Conservation (phyloP, 352 stramenopile species). For the Phytophthora quininea region DNA sequence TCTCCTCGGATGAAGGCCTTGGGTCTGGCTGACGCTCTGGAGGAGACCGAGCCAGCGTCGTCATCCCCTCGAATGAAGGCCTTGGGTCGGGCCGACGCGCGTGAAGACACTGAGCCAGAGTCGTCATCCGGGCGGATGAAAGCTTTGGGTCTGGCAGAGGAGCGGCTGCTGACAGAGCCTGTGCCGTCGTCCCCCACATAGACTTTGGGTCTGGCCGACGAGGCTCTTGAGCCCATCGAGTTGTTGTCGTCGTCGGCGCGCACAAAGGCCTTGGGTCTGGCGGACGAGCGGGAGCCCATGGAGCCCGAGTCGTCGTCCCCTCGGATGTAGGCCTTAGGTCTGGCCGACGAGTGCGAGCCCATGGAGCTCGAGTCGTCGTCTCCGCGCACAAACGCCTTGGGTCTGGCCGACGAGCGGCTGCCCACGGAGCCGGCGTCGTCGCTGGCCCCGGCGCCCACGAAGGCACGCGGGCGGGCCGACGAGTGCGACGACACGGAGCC, state of each 20-base stretch:
- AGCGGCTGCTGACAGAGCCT: constrained; percentile 10
- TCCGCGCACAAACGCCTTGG: constrained; percentile 26
- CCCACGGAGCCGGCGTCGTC: constrained; percentile 35
- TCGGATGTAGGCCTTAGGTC: constrained; percentile 26
- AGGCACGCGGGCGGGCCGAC: constrained; percentile 28
- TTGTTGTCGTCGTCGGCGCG: constrained; percentile 23
- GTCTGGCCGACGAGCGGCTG: constrained; percentile 22
- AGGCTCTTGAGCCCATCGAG: constrained; percentile 23
- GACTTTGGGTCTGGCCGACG: constrained; percentile 20
- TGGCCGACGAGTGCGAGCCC: constrained; percentile 26
- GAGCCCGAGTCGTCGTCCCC: constrained; percentile 37
- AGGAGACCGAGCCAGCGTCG: constrained; percentile 36
- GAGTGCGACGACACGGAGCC: constrained; percentile 26
- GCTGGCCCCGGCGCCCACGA: constrained; percentile 22
- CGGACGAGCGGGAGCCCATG: constrained; percentile 33
- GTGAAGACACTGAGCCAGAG: constrained; percentile 26
- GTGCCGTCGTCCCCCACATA: constrained; percentile 19
- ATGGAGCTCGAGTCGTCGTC: constrained; percentile 45
- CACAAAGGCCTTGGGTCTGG: constrained; percentile 25
- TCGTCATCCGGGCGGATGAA: constrained; percentile 44
- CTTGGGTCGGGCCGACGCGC: constrained; percentile 27
- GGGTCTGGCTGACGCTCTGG: constrained; percentile 24
- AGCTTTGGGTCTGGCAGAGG: constrained; percentile 13
- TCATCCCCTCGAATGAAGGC: constrained; percentile 41
- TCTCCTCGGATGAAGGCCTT: constrained; percentile 37